Evolutionary conservation across 345 rosid genomes (phyloP), one percentile per base, ranked within the genome.

Genomic region (Hibiscus syriacus): DNA sequence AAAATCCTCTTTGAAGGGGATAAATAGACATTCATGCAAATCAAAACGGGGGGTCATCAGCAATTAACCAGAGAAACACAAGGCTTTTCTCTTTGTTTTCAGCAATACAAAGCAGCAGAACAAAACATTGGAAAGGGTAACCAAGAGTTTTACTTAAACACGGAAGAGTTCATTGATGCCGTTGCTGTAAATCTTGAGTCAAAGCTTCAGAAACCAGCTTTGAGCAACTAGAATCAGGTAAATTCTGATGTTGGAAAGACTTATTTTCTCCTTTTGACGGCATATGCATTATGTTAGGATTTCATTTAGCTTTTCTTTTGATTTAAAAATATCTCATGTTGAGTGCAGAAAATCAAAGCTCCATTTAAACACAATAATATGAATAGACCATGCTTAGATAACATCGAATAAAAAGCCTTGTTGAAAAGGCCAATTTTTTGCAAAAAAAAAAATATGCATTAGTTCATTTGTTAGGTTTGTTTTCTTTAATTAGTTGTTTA

Each of bases 151-250:
- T 94, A 79, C 81, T 67, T 90, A 81, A 87, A 70, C 80, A 94
- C 99, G 0, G 97, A 85, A 76, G 90, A 89, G 78, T 94, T 94
- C 70, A 87, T 94, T 0, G 91, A 87, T 75, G 90, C 90, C 9
- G 96, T 93, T 56, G 94, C 86, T 32, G 68, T 73, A 23, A 84
- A 79, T n/a, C 87, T 90, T 36, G 75, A 77, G 25, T 25, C 80
- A 25, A 84, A 83, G 83, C 87, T 89, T 60, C 68, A 11, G 71
- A 74, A 80, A 75, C 80, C 85, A 7, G 71, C 82, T 14, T 23
- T 57, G 77, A 75, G 72, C 84, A 70, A 80, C 34, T 66, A 64
- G 64, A 61, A 32, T 20, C 32, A 5, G 20, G 45, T 64, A 17
- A 41, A 30, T 64, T 60, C 14, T 30, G 12, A n/a, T 1, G 1